phyloP scores from a whole-genome alignment of 208 protist species.

The Leishmania braziliensis region DNA sequence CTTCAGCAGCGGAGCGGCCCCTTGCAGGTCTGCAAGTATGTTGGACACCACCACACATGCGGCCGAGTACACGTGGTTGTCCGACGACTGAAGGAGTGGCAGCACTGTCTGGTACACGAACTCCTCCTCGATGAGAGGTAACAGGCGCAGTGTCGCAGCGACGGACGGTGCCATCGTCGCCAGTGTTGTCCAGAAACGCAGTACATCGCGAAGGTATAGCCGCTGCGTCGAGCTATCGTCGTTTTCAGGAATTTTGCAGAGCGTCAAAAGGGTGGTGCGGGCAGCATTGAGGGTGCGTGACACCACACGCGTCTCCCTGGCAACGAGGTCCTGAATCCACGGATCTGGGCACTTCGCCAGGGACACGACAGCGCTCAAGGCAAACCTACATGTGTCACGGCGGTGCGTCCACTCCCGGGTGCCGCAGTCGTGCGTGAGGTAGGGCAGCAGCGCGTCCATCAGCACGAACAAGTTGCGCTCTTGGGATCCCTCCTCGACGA shows the following conservation, averaged over 20 bases:
- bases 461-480: constrained; percentile 34
- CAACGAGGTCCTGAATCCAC: constrained; percentile 63
- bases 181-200: constrained; percentile 69
- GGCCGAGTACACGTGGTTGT: constrained; percentile 60
- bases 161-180: constrained; percentile 45
- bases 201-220: constrained; percentile 56
- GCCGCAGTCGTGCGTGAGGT: constrained; percentile 52
- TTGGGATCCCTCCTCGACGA: constrained; percentile 21
- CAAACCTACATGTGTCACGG: constrained; percentile 56
- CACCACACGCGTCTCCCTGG: constrained; percentile 31
- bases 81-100: constrained; percentile 56
- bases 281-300: constrained; percentile 41
- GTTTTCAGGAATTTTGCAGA: constrained; percentile 83
- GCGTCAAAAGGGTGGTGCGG: constrained; percentile 62
- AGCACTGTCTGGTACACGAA: constrained; percentile 58
- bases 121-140: constrained; percentile 38
- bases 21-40: constrained; percentile 37
- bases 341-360: constrained; percentile 75
- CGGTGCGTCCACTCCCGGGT: constrained; percentile 46
- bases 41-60: constrained; percentile 47
- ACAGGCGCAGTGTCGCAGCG: constrained; percentile 37
- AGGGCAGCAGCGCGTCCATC: constrained; percentile 50
- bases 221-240: constrained; percentile 61
- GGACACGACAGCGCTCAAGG: constrained; percentile 59
- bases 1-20: constrained; percentile 19